Conservation (phyloP, 768 basidiomycete genomes). For the Lactifluus volemus region DNA sequence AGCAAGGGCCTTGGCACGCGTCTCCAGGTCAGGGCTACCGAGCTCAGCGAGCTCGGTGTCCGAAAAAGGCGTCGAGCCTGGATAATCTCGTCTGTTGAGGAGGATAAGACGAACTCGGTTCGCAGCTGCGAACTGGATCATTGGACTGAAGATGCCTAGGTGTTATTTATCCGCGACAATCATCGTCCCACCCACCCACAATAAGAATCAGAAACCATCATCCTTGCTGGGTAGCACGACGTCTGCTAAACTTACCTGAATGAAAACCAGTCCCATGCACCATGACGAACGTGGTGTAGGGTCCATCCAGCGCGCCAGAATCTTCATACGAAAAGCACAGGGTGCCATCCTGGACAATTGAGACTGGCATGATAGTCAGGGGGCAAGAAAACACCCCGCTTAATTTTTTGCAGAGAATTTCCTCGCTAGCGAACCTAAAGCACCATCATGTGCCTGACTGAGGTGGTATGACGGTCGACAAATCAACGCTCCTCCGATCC, state of each 20-base stretch:
- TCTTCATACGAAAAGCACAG: constrained; percentile 16
- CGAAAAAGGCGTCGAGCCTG: constrained; percentile 19
- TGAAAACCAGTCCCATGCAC: constrained; percentile 19
- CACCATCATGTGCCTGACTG: not conserved
- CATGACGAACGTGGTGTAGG: constrained; percentile 18
- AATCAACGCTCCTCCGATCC: not conserved
- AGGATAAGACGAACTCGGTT: constrained; percentile 20
- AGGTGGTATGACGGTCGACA: not conserved
- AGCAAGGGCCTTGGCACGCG: constrained; percentile 9
- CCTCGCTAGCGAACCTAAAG: not conserved
- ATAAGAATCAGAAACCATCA: not conserved
- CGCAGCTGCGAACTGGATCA: constrained; percentile 19
- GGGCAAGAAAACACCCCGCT: no score
- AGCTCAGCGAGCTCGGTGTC: constrained; percentile 17
- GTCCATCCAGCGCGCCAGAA: constrained; percentile 5
- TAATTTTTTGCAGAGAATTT: not conserved
- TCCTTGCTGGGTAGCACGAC: not conserved
- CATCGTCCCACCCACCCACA: not conserved
- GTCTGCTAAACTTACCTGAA: not conserved
- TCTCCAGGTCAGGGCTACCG: constrained; percentile 10
- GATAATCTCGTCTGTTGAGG: constrained; percentile 24
- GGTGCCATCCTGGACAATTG: constrained; percentile 1
- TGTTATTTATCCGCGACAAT: no score
- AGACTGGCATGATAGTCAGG: constrained; percentile 10
- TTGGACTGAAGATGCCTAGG: constrained; percentile 20